A percentile compares a stretch with the other conserved stretches of the same genome.
Conservation (phyloP, 139 green algal species). For the Coelastrella sp. region DNA sequence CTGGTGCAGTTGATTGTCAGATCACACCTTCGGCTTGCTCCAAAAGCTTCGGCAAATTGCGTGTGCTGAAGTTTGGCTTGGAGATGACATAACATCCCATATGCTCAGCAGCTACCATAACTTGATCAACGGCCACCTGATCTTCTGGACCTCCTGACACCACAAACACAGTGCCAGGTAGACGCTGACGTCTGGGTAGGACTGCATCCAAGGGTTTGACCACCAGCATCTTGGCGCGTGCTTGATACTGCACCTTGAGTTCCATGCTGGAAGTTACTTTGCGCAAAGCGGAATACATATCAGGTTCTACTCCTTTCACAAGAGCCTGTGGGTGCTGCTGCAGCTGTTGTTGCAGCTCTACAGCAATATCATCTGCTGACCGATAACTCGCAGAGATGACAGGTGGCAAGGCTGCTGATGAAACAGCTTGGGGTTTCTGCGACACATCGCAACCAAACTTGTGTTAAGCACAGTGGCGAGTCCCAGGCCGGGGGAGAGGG, state of each 20-base stretch:
- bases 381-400: background rate
- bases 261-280: constrained; percentile 43
- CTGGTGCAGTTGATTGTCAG: too few relatives aligned
- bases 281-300: constrained; percentile 42
- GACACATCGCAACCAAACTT: background rate
- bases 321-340: constrained; percentile 34
- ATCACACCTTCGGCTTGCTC: constrained; percentile 42
- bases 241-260: constrained; percentile 66
- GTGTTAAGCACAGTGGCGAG: background rate
- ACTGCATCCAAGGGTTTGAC: constrained; percentile 36
- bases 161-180: constrained; percentile 81
- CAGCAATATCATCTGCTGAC: constrained; percentile 18
- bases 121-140: constrained; percentile 74
- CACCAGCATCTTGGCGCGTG: constrained; percentile 52
- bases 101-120: constrained; percentile 70
- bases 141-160: constrained; percentile 76
- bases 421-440: background rate
- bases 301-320: constrained; percentile 30
- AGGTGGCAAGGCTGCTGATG: background rate
- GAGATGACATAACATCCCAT: constrained; percentile 76
- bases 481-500: too few relatives aligned
- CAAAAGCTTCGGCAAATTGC: constrained; percentile 67
- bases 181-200: constrained; percentile 50
- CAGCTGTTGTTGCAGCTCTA: background rate
- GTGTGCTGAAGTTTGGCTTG: constrained; percentile 73